Conservation (phyloP, 805 yeast genomes). For the Wickerhamiella azymoides region DNA sequence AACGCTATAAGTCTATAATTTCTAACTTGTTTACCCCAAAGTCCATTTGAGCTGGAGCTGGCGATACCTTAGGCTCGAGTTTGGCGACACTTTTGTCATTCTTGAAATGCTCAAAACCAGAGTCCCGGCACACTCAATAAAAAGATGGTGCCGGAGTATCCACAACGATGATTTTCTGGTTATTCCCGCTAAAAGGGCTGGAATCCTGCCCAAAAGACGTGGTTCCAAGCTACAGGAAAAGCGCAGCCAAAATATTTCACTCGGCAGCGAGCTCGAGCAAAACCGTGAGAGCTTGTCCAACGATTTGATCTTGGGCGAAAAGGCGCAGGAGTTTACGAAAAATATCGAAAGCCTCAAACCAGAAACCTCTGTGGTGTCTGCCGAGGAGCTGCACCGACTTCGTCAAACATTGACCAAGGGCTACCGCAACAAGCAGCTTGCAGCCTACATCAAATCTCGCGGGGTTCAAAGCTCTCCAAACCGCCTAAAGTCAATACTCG, state of each 20-base stretch:
- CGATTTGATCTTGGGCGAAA: background rate
- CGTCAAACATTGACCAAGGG: constrained; percentile 18
- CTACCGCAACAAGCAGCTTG: constrained; percentile 20
- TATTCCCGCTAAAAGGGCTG: background rate
- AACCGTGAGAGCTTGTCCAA: background rate
- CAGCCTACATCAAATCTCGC: background rate
- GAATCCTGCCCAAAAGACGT: constrained; percentile 5
- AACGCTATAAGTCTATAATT: too few species aligned
- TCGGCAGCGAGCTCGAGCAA: background rate
- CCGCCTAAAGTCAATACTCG: background rate
- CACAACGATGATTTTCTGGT: constrained; percentile 2
- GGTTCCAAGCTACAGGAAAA: background rate
- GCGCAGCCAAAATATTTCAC: background rate
- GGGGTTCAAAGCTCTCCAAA: background rate
- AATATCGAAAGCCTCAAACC: constrained; percentile 4
- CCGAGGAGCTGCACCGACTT: constrained; percentile 18
- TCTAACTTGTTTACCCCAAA: too few species aligned
- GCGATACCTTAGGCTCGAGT: too few species aligned
- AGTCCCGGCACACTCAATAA: background rate
- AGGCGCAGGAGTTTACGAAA: background rate
- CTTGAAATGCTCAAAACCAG: background rate
- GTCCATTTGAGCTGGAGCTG: too few species aligned
- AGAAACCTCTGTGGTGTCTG: constrained; percentile 10
- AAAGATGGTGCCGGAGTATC: background rate
- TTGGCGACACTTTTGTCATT: background rate